Conservation (phyloP, 257 asterid species). For the Schizonepeta tenuifolia region DNA sequence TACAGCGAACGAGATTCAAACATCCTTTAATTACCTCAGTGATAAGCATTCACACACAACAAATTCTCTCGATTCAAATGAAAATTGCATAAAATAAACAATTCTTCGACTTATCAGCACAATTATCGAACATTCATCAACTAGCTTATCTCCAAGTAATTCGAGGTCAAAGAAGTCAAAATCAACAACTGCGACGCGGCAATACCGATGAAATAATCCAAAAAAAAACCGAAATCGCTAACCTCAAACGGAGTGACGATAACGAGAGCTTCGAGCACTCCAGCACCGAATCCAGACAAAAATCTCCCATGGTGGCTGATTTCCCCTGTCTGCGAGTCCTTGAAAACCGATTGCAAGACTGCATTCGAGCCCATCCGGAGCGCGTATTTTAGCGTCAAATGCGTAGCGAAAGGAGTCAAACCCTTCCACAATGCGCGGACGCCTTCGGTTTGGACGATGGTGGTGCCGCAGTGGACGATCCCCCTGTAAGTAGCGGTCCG, state of each 20-base stretch:
- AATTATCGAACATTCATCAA: background rate
- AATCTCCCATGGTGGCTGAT: constrained; percentile 79
- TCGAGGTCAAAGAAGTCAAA: constrained; percentile 15
- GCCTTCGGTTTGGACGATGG: constrained; percentile 66
- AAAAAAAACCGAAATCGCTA: background rate
- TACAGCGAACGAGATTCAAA: background rate
- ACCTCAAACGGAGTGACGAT: constrained; percentile 99
- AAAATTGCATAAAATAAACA: background rate
- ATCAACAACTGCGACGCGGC: background rate
- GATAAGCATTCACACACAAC: background rate
- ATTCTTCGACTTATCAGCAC: constrained; percentile 4
- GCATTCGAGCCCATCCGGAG: constrained; percentile 99
- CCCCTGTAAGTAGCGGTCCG: constrained; percentile 84
- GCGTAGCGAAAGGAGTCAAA: constrained; percentile 92
- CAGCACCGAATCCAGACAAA: constrained; percentile 95
- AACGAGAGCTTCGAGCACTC: constrained; percentile 93
- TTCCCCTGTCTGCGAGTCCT: constrained; percentile 78
- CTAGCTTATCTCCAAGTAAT: constrained; percentile 1
- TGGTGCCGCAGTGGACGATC: constrained; percentile 81
- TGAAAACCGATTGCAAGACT: constrained; percentile 75
- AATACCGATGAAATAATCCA: background rate
- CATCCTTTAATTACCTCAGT: background rate
- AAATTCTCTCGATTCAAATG: background rate
- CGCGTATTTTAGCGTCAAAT: constrained; percentile 88
- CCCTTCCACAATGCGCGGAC: constrained; percentile 97